Evolutionary conservation across 108 stramenopile species (phyloP), one percentile per base, ranked within the genome.

Genomic region (Mediolabrus comicus): DNA sequence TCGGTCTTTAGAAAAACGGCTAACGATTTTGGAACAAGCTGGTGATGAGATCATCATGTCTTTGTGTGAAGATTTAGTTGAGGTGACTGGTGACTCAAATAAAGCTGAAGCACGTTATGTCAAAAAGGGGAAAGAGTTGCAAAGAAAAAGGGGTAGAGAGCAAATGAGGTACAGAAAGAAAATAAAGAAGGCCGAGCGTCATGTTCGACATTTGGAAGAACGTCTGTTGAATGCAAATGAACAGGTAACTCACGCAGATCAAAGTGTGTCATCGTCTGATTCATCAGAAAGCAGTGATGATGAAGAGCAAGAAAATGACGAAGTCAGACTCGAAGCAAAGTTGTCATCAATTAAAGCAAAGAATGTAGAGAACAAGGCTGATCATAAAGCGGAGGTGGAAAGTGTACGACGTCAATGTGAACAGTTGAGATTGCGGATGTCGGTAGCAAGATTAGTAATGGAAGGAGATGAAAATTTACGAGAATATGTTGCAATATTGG

Each of bases 21-120:
- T 80, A 19, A 46, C 38, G 4, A 72, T 80, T 25, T 54, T 80
- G 17, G 79, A 80, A 68, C 65, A 69, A 24, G 71, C 79, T 25
- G 79, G 79, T 0, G 79, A 80, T 73, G 79, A 80, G 26, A 80
- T 80, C 24, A 67, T 80, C n/a, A 71, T 67, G 31, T 73, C 72
- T 0, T 35, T 80, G 13, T 80, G 79, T 53, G 79, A 80, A 65
- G 79, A 80, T 65, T 36, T 80, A 27, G 71, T 64, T 1, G 79
- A 80, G 49, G 55, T 80, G 19, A 80, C 79, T 11, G 60, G 39
- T 17, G 67, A 80, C 28, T 73, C 71, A 4, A 72, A 73, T 53
- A 80, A 73, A 61, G 60, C 57, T 12, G 79, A 80, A 57, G 79
- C 72, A 33, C 7, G 38, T n/a, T 80, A 72, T 38, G 71, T 80